Percentiles rank a stretch among this genome's conserved stretches.
Conservation (phyloP, 2,329 filamentous ascomycete genomes). For the Chaetothyriales sp. region DNA sequence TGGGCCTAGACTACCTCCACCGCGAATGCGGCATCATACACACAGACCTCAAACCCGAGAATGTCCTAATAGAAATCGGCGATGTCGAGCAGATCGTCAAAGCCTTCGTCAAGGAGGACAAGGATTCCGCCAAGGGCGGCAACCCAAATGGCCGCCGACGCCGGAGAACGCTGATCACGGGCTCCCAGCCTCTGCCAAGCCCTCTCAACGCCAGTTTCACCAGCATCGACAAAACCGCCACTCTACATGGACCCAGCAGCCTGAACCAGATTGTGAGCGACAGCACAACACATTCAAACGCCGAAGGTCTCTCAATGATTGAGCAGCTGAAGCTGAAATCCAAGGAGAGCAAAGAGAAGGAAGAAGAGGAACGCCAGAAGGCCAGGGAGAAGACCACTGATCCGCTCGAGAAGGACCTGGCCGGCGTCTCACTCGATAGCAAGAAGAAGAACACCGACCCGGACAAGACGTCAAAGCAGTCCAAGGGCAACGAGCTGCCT, state of each 20-base stretch:
- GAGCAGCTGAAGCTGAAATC: slow-evolving; percentile 42
- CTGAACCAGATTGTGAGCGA: slow-evolving; percentile 76
- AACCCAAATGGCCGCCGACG: slow-evolving; percentile 83
- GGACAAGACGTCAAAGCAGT: slow-evolving; percentile 38
- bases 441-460: slow-evolving; percentile 50
- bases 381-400: slow-evolving; percentile 57
- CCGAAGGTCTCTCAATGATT: slow-evolving; percentile 41
- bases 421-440: slow-evolving; percentile 73
- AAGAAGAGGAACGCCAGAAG: slow-evolving; percentile 24
- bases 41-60: slow-evolving; percentile 80
- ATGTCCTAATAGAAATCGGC: slow-evolving; percentile 95
- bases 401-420: slow-evolving; percentile 80
- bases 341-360: slow-evolving; percentile 19
- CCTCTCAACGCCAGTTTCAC: slow-evolving; percentile 87
- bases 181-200: slow-evolving; percentile 88
- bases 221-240: slow-evolving; percentile 53
- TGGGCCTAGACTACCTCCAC: slow-evolving; percentile 91
- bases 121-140: slow-evolving; percentile 66
- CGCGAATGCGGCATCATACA: slow-evolving; percentile 98
- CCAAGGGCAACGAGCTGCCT: slow-evolving; percentile 43
- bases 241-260: slow-evolving; percentile 55
- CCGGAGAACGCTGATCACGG: slow-evolving; percentile 86
- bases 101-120: slow-evolving; percentile 78
- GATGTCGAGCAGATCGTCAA: slow-evolving; percentile 98
- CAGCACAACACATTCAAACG: slow-evolving; percentile 26